phyloP scores from a whole-genome alignment of 169 alveolate genomes.

The Plasmodium relictum region DNA sequence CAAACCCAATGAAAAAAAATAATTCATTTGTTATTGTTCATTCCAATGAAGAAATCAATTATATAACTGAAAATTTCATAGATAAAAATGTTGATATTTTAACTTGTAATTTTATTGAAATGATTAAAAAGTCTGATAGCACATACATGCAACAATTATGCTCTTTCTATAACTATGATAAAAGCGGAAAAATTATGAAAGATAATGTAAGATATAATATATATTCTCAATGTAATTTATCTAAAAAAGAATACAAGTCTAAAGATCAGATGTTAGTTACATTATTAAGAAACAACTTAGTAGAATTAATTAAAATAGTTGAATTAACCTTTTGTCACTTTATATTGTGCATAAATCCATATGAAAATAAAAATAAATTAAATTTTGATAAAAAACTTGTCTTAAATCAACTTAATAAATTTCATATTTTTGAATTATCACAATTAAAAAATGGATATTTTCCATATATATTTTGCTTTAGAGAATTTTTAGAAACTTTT shows the following conservation, averaged over 20 bases:
- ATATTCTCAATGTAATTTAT: slow-evolving; percentile 29
- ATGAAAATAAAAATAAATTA: not conserved
- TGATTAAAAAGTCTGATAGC: slow-evolving; percentile 54
- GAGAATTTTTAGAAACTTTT: slow-evolving; percentile 22
- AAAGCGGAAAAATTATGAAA: slow-evolving; percentile 30
- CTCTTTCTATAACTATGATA: slow-evolving; percentile 24
- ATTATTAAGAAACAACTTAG: slow-evolving; percentile 22
- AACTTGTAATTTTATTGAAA: slow-evolving; percentile 25
- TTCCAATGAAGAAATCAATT: slow-evolving; percentile 13
- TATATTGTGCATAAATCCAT: slow-evolving; percentile 42
- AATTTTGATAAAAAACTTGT: slow-evolving; percentile 28
- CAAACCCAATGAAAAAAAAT: not conserved
- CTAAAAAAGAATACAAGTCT: slow-evolving; percentile 17
- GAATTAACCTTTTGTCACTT: slow-evolving; percentile 56
- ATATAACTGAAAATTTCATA: slow-evolving; percentile 20
- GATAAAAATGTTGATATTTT: slow-evolving; percentile 38
- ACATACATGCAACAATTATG: slow-evolving; percentile 42
- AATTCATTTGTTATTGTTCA: slow-evolving; percentile 32
- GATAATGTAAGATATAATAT: slow-evolving; percentile 57
- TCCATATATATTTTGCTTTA: slow-evolving; percentile 37
- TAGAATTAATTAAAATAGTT: slow-evolving; percentile 23
- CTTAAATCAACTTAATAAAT: slow-evolving; percentile 6
- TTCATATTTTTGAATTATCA: slow-evolving; percentile 13
- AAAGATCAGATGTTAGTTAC: slow-evolving; percentile 58
- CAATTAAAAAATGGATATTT: slow-evolving; percentile 29